phyloP scores from a whole-genome alignment of 768 basidiomycete genomes.

The Kwoniella shandongensis region DNA sequence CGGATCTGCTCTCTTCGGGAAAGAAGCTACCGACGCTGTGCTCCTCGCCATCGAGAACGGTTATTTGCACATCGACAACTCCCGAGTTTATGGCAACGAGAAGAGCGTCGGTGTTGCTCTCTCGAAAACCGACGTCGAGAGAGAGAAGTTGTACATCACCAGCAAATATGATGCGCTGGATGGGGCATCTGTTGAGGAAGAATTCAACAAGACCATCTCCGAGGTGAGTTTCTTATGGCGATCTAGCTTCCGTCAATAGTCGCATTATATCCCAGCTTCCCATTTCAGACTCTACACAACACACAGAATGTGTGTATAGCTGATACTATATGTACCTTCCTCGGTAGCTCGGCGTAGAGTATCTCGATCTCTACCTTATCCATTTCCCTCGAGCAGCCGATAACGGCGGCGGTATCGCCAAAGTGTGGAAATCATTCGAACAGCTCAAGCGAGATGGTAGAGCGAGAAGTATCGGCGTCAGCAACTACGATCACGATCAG shows the following conservation, averaged over 20 bases:
- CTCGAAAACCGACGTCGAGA: conserved; percentile 21
- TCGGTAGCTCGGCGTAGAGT: conserved; percentile 8
- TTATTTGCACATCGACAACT: conserved; percentile 38
- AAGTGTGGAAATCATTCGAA: conserved; percentile 3
- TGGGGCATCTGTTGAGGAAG: background rate
- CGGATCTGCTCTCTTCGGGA: conserved; percentile 7
- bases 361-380: conserved; percentile 13
- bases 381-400: conserved; percentile 1
- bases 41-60: conserved; percentile 31
- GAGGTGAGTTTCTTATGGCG: background rate
- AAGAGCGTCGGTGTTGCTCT: conserved; percentile 36
- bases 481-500: conserved; percentile 7
- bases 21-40: conserved; percentile 4
- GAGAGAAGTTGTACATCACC: conserved; percentile 60
- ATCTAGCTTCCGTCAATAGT: background rate
- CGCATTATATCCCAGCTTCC: no score
- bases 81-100: conserved; percentile 47
- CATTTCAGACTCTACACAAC: no score
- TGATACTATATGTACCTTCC: background rate
- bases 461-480: conserved; percentile 5
- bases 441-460: background rate
- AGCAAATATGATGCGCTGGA: conserved; percentile 20
- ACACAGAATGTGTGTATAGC: no score
- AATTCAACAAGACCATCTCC: conserved; percentile 6
- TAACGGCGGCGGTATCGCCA: conserved; percentile 2